Evolutionary conservation across 139 green algal genomes (phyloP), one percentile per base, ranked within the genome.

Genomic region (Coccomyxa sp.): DNA sequence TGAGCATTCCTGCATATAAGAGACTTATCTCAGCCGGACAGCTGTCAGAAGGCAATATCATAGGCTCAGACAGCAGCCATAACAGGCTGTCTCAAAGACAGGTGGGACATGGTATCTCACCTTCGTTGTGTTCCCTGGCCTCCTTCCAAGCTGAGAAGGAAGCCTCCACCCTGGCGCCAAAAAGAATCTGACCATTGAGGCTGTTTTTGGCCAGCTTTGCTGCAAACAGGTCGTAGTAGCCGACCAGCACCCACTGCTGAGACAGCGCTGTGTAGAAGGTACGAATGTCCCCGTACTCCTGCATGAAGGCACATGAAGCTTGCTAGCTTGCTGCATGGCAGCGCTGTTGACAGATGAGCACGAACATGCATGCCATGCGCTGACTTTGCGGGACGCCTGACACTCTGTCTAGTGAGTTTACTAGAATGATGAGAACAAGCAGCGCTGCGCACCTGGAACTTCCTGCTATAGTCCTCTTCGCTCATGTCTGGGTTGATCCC

Each of bases 171-270:
- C 72, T 40, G n/a, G 78, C 39, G 6, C 79, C 81, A 34, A 68
- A 39, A 18, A 95, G 39, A 29, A 78, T 33, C 7, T 81, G 76
- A 22, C 93, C 85, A 37, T 89, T 81, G 44, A 98, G 85, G 0
- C 86, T 87, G 55, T 86, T 68, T 40, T 91, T 85, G 0, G 95
- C 95, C 38, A 85, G 68, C 12, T 86, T 82, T 4, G 95, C 94
- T 0, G 90, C 87, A 9, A 94, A 83, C 34, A 97, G 82, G 88
- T 99, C 95, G 78, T 91, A 96, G 88, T 95, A 99, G 8, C 84
- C 85, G n/a, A 98, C 87, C 78, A 98, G 85, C 16, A 98, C 84
- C 68, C 96, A 89, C 71, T 90, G 86, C 39, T 86, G 87, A 82
- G 96, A 95, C 80, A 79, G 88, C 8, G 89, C 90, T 8, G 86